A percentile compares a stretch with the other conserved stretches of the same genome.
Conservation (phyloP, 1,139 yeast genomes). For the Hanseniaspora gamundiae region DNA sequence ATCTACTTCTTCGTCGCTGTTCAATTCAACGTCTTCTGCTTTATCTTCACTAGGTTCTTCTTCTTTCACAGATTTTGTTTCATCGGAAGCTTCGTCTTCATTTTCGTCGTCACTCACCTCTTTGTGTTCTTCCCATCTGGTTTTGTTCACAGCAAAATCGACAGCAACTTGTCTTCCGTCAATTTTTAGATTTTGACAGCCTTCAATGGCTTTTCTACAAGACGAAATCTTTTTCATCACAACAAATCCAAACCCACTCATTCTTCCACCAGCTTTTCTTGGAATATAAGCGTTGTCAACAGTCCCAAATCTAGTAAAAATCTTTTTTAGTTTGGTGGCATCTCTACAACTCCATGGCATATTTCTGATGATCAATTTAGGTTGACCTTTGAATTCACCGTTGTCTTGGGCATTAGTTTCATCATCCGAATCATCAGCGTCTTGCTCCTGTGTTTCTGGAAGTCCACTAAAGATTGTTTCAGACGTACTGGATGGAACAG, state of each 20-base stretch:
- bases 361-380: constrained; percentile 79
- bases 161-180: constrained; percentile 91
- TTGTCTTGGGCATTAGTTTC: constrained; percentile 16
- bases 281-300: constrained; percentile 88
- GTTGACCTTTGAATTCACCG: constrained; percentile 51
- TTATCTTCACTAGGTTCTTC: constrained; percentile 24
- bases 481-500: constrained; percentile 5
- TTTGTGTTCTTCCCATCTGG: constrained; percentile 55
- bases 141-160: constrained; percentile 83
- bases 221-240: constrained; percentile 72
- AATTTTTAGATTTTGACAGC: constrained; percentile 58
- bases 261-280: constrained; percentile 72
- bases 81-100: constrained; percentile 29
- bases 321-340: constrained; percentile 54
- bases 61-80: constrained; percentile 27
- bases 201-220: constrained; percentile 76
- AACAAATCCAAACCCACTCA: constrained; percentile 93
- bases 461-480: constrained; percentile 7
- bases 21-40: constrained; percentile 22
- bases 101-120: constrained; percentile 30
- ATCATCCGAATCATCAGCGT: constrained; percentile 15
- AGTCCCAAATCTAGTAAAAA: constrained; percentile 70
- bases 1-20: constrained; percentile 25
- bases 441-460: constrained; percentile 6
- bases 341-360: constrained; percentile 93